Percentiles rank a stretch among this genome's conserved stretches.
Evolutionary conservation across 768 basidiomycete species (phyloP).

Genomic region (Chlorophyllum brunneum): DNA sequence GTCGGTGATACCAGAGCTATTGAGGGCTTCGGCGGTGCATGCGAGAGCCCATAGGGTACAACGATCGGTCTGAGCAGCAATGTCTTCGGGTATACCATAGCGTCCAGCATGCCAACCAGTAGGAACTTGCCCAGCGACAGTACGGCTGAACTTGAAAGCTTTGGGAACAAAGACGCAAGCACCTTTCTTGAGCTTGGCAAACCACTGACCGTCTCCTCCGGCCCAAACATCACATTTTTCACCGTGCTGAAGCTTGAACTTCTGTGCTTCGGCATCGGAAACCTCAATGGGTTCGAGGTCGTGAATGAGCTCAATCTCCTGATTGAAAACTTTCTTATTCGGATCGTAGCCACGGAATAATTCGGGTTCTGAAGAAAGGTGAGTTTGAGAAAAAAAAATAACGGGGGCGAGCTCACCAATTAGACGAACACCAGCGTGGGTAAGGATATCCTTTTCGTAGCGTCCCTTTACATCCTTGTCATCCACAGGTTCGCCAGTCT

Average conservation of each 20-base stretch:
- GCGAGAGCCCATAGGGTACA: slow-evolving; percentile 93
- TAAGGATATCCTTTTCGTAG: slow-evolving; percentile 92
- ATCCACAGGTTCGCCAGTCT: slow-evolving; percentile 90
- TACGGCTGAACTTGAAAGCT: slow-evolving; percentile 90
- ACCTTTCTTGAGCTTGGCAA: slow-evolving; percentile 98
- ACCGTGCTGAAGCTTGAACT: slow-evolving; percentile 95
- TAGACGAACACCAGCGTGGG: slow-evolving; percentile 88
- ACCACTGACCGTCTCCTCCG: slow-evolving; percentile 90
- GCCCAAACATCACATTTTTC: slow-evolving; percentile 97
- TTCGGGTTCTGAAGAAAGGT: slow-evolving; percentile 71
- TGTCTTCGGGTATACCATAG: slow-evolving; percentile 96
- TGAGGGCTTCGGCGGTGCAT: slow-evolving; percentile 91
- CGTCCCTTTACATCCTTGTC: slow-evolving; percentile 94
- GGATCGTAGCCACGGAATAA: slow-evolving; percentile 98
- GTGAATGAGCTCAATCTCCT: slow-evolving; percentile 94
- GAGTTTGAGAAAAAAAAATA: slow-evolving; percentile 21
- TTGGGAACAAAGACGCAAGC: slow-evolving; percentile 92
- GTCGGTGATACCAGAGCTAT: slow-evolving; percentile 95
- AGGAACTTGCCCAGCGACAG: slow-evolving; percentile 94
- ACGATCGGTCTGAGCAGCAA: slow-evolving; percentile 91
- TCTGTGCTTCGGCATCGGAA: slow-evolving; percentile 83
- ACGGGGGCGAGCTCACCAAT: slow-evolving; percentile 54
- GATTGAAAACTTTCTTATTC: slow-evolving; percentile 95
- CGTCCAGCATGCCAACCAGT: slow-evolving; percentile 97
- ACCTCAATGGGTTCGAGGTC: slow-evolving; percentile 97